Evolutionary conservation across 768 basidiomycete species (phyloP).

Genomic region (Macrolepiota fuliginosa): DNA sequence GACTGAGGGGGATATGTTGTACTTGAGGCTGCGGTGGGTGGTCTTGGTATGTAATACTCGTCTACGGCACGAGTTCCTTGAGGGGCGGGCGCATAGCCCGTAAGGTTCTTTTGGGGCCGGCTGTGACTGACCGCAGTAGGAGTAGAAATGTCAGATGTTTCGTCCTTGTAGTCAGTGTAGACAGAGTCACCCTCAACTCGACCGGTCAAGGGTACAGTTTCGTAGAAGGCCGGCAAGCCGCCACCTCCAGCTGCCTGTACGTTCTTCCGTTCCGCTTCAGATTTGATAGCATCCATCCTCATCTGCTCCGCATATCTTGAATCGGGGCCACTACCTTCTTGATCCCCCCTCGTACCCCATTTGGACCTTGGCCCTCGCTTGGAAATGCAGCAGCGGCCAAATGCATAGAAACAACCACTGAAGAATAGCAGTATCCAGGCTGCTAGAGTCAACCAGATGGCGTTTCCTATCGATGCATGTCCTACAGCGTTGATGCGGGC

Average conservation of each 20-base stretch:
- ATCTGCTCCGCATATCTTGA: conserved; percentile 55
- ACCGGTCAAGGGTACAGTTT: conserved; percentile 68
- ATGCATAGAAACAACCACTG: conserved; percentile 82
- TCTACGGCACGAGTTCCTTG: conserved; percentile 71
- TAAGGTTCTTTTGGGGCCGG: conserved; percentile 32
- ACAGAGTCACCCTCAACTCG: conserved; percentile 56
- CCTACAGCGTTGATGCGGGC: conserved; percentile 81
- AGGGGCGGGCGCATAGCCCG: conserved; percentile 65
- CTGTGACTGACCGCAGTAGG: conserved; percentile 26
- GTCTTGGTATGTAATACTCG: conserved; percentile 57
- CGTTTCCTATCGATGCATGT: conserved; percentile 78
- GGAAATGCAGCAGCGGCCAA: conserved; percentile 84
- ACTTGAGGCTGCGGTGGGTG: conserved; percentile 24
- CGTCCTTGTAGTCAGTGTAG: conserved; percentile 49
- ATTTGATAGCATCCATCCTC: conserved; percentile 83
- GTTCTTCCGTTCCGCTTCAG: conserved; percentile 82
- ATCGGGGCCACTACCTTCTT: conserved; percentile 25
- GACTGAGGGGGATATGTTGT: conserved; percentile 46
- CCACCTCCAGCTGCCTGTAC: conserved; percentile 55
- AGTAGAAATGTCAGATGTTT: conserved; percentile 20
- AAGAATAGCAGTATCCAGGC: conserved; percentile 88
- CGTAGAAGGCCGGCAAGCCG: conserved; percentile 75
- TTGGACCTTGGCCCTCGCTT: conserved; percentile 38
- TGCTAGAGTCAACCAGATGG: conserved; percentile 87
- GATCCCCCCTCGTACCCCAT: conserved; percentile 35